Evolutionary conservation across 1,139 yeast species (phyloP).

Genomic region (Saccharomyces hybrid): DNA sequence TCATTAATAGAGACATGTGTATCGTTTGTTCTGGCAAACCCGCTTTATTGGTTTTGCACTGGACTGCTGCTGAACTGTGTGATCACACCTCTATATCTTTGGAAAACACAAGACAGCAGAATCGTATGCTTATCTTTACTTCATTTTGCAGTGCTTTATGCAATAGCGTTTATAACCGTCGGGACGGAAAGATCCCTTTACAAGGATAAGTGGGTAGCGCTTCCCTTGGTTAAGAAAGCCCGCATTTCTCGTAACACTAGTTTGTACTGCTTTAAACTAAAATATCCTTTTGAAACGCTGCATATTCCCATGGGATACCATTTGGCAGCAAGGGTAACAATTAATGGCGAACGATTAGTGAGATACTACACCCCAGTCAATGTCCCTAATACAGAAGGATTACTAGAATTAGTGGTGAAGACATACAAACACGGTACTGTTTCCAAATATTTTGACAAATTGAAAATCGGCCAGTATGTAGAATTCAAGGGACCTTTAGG

Average conservation of each 20-base stretch:
- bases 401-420: constrained; percentile 66
- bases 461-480: constrained; percentile 57
- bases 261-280: constrained; percentile 61
- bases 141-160: constrained; percentile 6
- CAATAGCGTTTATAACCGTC: constrained; percentile 44
- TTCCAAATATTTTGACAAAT: constrained; percentile 53
- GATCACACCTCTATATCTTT: background rate
- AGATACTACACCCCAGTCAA: constrained; percentile 72
- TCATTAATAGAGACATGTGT: background rate
- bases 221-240: constrained; percentile 66
- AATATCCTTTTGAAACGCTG: constrained; percentile 51
- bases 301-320: constrained; percentile 69
- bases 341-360: constrained; percentile 52
- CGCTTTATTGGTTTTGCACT: background rate
- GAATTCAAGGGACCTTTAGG: constrained; percentile 76
- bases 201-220: constrained; percentile 48
- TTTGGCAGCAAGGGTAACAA: constrained; percentile 45
- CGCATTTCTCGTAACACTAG: constrained; percentile 60
- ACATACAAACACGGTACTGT: constrained; percentile 64
- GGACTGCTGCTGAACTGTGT: background rate
- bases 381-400: constrained; percentile 59
- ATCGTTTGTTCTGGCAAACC: background rate
- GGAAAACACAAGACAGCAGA: background rate
- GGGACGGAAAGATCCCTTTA: constrained; percentile 40
- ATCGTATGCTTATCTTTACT: background rate